These are phyloP conservation scores for Talaromyces sp. DNA, from an alignment of 2,329 filamentous ascomycete species.

Conservation along the genomic window DNA sequence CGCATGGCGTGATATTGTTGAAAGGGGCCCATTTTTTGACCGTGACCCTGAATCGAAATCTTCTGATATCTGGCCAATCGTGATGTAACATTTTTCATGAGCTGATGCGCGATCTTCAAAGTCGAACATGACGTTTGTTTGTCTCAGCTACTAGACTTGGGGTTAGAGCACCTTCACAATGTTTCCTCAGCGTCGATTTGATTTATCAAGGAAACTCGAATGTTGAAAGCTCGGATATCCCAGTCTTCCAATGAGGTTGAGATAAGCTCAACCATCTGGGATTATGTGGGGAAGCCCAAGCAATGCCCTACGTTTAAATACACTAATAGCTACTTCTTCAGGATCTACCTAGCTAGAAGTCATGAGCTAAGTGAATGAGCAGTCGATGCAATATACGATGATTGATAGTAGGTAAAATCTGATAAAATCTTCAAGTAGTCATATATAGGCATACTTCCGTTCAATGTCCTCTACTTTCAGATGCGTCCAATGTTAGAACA, in stretches of 20 bases:
- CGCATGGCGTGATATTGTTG: conserved; percentile 59
- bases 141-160: neutral
- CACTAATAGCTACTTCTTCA: no score
- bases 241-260: conserved; percentile 9
- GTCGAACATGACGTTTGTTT: conserved; percentile 39
- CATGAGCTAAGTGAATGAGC: no score
- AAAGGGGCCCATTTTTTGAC: conserved; percentile 72
- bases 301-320: neutral
- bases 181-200: neutral
- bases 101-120: conserved; percentile 38
- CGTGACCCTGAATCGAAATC: conserved; percentile 71
- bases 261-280: conserved; percentile 12
- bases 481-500: no score
- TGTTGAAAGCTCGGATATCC: conserved; percentile 2
- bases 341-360: no score
- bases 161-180: neutral
- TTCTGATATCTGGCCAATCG: conserved; percentile 60
- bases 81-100: conserved; percentile 66
- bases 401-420: no score
- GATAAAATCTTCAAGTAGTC: no score
- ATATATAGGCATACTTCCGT: no score
- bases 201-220: neutral
- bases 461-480: no score
- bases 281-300: conserved; percentile 8
- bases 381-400: no score